These are phyloP conservation scores for Hygrophila difformis DNA, from an alignment of 257 asterid genomes.

Conservation along the genomic window DNA sequence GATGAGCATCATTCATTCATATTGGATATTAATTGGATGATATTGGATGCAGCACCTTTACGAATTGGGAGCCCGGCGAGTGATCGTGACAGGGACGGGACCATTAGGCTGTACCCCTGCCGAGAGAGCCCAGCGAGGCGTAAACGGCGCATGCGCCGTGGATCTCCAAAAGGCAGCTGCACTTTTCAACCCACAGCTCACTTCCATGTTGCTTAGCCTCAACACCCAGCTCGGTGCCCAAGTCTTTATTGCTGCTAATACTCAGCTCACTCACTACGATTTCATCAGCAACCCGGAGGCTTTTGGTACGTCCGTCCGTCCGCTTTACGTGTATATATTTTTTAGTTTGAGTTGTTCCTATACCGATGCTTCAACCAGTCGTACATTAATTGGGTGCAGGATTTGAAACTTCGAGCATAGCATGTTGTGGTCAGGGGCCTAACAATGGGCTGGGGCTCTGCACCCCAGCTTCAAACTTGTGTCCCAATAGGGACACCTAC, in stretches of 20 bases:
- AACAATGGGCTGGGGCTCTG: conserved; percentile 53
- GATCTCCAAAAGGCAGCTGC: conserved; percentile 56
- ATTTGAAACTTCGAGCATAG: conserved; percentile 45
- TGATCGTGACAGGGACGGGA: conserved; percentile 81
- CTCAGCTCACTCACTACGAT: conserved; percentile 41
- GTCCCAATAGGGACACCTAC: conserved; percentile 48
- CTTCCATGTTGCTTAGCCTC: conserved; percentile 36
- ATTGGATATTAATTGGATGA: too few relatives aligned
- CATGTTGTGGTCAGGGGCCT: conserved; percentile 71
- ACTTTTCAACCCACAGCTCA: conserved; percentile 63
- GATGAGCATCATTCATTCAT: too few relatives aligned
- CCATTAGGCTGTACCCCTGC: conserved; percentile 93
- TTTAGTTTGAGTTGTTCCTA: too few relatives aligned
- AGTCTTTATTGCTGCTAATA: conserved; percentile 64
- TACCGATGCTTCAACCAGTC: too few relatives aligned
- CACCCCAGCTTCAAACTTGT: conserved; percentile 38
- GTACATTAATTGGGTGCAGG: too few relatives aligned
- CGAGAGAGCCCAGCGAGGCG: conserved; percentile 50
- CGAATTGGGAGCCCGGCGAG: conserved; percentile 61
- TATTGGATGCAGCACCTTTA: conserved; percentile 38
- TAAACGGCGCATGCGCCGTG: conserved; percentile 52
- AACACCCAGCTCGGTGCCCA: conserved; percentile 41
- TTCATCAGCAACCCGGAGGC: conserved; percentile 63
- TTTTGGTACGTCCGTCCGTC: conserved; percentile 47
- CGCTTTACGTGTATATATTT: too few relatives aligned